A percentile compares a stretch with the other conserved stretches of the same genome.
These are phyloP conservation scores for Chlamydomonas sp. DNA, from an alignment of 139 green algal species.

Conservation along the genomic window DNA sequence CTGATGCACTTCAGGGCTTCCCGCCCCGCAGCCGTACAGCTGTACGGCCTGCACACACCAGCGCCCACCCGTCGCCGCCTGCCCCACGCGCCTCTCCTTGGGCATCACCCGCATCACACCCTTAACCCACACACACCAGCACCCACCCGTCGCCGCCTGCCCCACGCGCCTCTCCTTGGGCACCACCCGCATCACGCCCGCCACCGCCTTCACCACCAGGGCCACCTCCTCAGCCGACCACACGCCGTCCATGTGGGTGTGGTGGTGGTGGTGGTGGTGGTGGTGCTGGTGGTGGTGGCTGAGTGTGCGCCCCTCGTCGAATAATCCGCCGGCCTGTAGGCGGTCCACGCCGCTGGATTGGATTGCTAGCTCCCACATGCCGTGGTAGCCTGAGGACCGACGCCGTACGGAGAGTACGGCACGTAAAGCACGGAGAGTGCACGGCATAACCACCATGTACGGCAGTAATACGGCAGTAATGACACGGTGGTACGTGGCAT, in stretches of 20 bases:
- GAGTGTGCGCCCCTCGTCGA: too few species aligned
- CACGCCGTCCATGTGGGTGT: conserved; percentile 9
- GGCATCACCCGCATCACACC: neutral
- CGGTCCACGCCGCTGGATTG: too few species aligned
- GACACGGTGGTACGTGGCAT: too few species aligned
- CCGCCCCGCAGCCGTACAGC: too few species aligned
- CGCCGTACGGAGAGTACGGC: too few species aligned
- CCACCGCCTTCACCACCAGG: neutral
- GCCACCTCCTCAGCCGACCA: conserved; percentile 19
- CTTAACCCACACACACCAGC: neutral
- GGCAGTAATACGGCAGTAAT: too few species aligned
- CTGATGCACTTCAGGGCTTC: too few species aligned
- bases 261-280: neutral
- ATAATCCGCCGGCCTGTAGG: too few species aligned
- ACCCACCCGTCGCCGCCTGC: conserved; percentile 8
- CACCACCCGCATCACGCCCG: neutral
- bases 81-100: conserved; percentile 1
- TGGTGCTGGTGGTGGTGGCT: neutral
- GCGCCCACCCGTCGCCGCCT: conserved; percentile 3
- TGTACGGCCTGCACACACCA: neutral
- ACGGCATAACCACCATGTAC: too few species aligned
- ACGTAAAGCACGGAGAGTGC: too few species aligned
- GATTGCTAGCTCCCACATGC: conserved; percentile 17
- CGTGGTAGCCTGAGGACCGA: conserved; percentile 6
- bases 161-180: neutral